A percentile compares a stretch with the other conserved stretches of the same genome.
These are phyloP conservation scores for Tylopilus rubrobrunneus DNA, from an alignment of 768 basidiomycete genomes.

Conservation along the genomic window DNA sequence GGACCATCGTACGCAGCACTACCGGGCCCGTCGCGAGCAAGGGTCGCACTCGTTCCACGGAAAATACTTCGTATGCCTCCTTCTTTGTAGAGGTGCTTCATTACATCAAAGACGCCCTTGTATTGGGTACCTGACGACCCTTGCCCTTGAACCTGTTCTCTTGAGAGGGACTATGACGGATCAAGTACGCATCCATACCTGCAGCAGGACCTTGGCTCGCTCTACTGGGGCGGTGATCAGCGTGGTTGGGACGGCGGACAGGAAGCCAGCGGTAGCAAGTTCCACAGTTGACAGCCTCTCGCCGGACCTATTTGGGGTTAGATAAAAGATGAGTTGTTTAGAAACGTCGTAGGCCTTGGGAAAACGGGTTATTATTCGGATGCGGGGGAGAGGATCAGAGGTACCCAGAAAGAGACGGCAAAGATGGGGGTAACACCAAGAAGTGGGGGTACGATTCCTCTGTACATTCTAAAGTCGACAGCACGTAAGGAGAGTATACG, in stretches of 20 bases:
- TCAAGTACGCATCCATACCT: conserved; percentile 43
- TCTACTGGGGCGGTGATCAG: conserved; percentile 95
- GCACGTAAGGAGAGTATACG: background rate
- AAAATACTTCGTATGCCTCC: conserved; percentile 91
- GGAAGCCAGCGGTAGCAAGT: conserved; percentile 88
- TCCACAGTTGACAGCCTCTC: conserved; percentile 67
- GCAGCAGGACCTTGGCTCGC: conserved; percentile 92
- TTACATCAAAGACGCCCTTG: conserved; percentile 88
- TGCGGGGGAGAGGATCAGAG: background rate
- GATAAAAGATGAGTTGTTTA: conserved; percentile 74
- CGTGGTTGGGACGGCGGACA: conserved; percentile 91
- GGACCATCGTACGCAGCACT: conserved; percentile 77
- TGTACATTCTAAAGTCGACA: conserved; percentile 61
- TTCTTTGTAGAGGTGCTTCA: conserved; percentile 87
- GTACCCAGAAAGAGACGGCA: conserved; percentile 95
- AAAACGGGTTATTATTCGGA: conserved; percentile 8
- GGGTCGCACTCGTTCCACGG: conserved; percentile 89
- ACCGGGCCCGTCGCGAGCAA: conserved; percentile 93
- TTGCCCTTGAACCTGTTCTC: conserved; percentile 82
- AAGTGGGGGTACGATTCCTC: conserved; percentile 90
- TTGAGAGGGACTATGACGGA: conserved; percentile 1
- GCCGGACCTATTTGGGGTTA: conserved; percentile 74
- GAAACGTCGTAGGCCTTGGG: conserved; percentile 87
- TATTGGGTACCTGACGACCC: conserved; percentile 69
- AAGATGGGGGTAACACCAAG: conserved; percentile 98